A percentile compares a stretch with the other conserved stretches of the same genome.
phyloP scores from a whole-genome alignment of 306 rosid species.

The Gillenia trifoliata region DNA sequence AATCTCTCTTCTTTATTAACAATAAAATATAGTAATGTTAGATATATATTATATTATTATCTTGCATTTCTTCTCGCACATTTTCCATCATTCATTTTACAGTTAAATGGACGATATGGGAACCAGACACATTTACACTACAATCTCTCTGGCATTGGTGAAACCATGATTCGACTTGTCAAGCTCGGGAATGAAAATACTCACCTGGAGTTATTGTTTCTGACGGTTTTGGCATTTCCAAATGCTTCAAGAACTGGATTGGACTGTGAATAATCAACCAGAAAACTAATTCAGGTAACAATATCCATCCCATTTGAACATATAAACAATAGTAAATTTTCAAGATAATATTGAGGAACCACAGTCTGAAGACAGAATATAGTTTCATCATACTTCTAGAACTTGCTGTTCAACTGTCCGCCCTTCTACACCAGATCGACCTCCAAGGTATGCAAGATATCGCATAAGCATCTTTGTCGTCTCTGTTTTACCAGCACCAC shows the following conservation, averaged over 20 bases:
- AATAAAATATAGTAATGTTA: neutral
- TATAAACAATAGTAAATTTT: conserved; percentile 3
- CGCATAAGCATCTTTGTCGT: conserved; percentile 99
- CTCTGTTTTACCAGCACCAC: conserved; percentile 99
- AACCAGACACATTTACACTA: neutral
- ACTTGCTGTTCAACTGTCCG: conserved; percentile 99
- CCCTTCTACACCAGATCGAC: conserved; percentile 99
- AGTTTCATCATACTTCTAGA: conserved; percentile 68
- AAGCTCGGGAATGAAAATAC: conserved; percentile 20
- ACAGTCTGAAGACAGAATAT: conserved; percentile 1
- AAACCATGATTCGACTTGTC: conserved; percentile 13
- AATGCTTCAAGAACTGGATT: conserved; percentile 99
- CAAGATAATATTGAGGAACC: conserved; percentile 14
- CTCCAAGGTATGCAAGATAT: conserved; percentile 97
- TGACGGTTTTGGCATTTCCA: conserved; percentile 97
- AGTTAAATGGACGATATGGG: neutral
- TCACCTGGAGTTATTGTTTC: conserved; percentile 99
- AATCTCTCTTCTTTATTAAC: neutral
- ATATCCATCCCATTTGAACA: neutral
- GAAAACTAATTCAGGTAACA: conserved; percentile 32
- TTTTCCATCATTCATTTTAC: conserved; percentile 1
- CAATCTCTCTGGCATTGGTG: conserved; percentile 2
- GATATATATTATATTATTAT: neutral
- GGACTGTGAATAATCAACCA: conserved; percentile 61
- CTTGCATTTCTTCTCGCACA: neutral